Percentiles rank a stretch among this genome's conserved stretches.
phyloP scores from a whole-genome alignment of 1,139 yeast genomes.

The Scheffersomyces illinoinensis region DNA sequence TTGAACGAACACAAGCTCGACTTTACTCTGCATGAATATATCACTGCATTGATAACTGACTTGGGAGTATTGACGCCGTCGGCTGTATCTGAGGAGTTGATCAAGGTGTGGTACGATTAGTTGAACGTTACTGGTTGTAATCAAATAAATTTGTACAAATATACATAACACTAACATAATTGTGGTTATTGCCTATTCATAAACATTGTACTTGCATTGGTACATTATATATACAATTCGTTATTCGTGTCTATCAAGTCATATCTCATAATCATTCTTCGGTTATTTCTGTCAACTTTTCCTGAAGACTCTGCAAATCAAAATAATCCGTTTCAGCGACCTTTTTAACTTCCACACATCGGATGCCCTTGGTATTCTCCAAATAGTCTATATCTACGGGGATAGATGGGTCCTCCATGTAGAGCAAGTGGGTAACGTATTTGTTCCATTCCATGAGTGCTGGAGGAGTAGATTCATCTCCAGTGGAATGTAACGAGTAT shows the following conservation, averaged over 20 bases:
- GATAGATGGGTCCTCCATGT: slow-evolving; percentile 48
- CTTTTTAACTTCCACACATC: slow-evolving; percentile 47
- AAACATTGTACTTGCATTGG: background rate
- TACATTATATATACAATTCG: background rate
- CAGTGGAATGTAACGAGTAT: slow-evolving; percentile 30
- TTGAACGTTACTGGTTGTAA: background rate
- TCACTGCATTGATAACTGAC: slow-evolving; percentile 94
- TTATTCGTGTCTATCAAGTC: background rate
- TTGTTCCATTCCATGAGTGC: slow-evolving; percentile 29
- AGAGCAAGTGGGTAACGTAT: slow-evolving; percentile 59
- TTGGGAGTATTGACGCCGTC: slow-evolving; percentile 95
- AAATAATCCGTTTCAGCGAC: slow-evolving; percentile 25
- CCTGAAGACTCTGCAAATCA: slow-evolving; percentile 40
- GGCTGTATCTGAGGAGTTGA: slow-evolving; percentile 96
- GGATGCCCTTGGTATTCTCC: slow-evolving; percentile 37
- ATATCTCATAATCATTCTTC: background rate
- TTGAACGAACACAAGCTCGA: slow-evolving; percentile 59
- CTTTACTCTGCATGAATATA: slow-evolving; percentile 93
- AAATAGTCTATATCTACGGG: slow-evolving; percentile 44
- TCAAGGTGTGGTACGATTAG: slow-evolving; percentile 95
- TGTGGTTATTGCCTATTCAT: too few relatives aligned
- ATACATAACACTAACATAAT: too few relatives aligned
- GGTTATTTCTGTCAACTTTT: slow-evolving; percentile 19
- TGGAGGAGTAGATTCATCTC: background rate
- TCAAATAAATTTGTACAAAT: background rate